These are phyloP conservation scores for Pezicula neosporulosa DNA, from an alignment of 2,329 filamentous ascomycete genomes.

Conservation along the genomic window DNA sequence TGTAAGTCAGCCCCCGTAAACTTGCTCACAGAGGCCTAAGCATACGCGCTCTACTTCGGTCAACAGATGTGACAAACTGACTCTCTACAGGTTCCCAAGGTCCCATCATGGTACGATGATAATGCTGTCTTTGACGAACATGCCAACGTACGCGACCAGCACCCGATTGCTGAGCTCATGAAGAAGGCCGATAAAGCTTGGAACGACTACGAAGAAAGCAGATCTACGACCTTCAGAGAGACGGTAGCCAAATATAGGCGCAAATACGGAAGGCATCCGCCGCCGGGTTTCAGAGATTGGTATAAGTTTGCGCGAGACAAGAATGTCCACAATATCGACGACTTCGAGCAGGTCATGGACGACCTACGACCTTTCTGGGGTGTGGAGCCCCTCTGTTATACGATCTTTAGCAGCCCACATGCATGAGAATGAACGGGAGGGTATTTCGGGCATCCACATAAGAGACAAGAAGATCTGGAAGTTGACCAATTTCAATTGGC, in stretches of 20 bases:
- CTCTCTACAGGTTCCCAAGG: conserved; percentile 18
- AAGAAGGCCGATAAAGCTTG: conserved; percentile 27
- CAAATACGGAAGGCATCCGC: conserved; percentile 56
- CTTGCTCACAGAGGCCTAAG: too few relatives aligned
- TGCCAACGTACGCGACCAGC: conserved; percentile 22
- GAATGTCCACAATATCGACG: conserved; percentile 55
- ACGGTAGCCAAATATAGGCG: conserved; percentile 53
- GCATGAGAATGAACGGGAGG: conserved; percentile 19
- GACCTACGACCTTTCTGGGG: conserved; percentile 60
- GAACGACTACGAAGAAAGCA: conserved; percentile 21
- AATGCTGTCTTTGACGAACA: conserved; percentile 20
- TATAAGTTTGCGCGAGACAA: conserved; percentile 48
- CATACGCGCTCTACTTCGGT: background rate
- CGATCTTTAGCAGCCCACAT: conserved; percentile 39
- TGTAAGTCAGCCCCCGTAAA: conserved; percentile 8
- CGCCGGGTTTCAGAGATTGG: conserved; percentile 62
- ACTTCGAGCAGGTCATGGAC: conserved; percentile 62
- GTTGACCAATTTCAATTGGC: conserved; percentile 33
- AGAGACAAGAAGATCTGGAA: conserved; percentile 29
- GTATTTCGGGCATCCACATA: conserved; percentile 25
- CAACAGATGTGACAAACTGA: conserved; percentile 1
- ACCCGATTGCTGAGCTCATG: conserved; percentile 28
- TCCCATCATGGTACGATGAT: conserved; percentile 19
- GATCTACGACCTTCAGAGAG: conserved; percentile 45
- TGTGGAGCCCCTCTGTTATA: conserved; percentile 29